Evolutionary conservation across 2,329 filamentous ascomycete genomes (phyloP), one percentile per base, ranked within the genome.

Genomic region (Cylindrodendrum hubeiense): DNA sequence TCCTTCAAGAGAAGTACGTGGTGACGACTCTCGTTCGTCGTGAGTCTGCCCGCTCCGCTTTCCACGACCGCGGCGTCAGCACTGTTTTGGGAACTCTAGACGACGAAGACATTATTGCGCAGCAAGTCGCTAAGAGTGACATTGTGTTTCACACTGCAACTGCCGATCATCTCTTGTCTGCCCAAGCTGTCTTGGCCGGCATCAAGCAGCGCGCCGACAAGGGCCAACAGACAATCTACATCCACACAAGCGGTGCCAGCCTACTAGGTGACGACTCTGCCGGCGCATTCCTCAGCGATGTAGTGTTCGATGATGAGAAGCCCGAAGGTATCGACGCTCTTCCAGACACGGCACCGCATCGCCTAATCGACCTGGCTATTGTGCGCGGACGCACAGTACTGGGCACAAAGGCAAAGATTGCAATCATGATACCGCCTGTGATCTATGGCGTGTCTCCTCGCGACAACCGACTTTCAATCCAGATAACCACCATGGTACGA

Each of bases 11-110:
- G 30, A 17, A 39, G 15, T 59, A 59, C 15, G 19, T 12, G 22
- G 39, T 59, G 21, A 51, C 46, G 24, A 51, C 56, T 6, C 21
- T 59, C 8, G 26, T 59, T 22, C 56, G 56, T n/a, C 21, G 34
- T 10, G 13, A 53, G 26, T 26, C 33, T 4, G 22, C 47, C 10
- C 33, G 33, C 26, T 17, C 47, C 17, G 5, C 26, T 26, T 26
- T 50, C 7, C 26, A 34, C 26, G 33, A 50, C 33, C 47, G 33
- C 47, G 47, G 47, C 6, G 33, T 26, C 26, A 50, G 33, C 1
- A 50, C 47, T 13, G 19, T 30, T 15, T 26, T 50, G 17, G 26
- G 47, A 26, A 33, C 47, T 15, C 47, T 50, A 5, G 47, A 50
- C 47, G 15, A 50, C 24, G n/a, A 26, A 26, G 47, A 50, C 6